These are phyloP conservation scores for Phlebopus sp. DNA, from an alignment of 1,284 basidiomycete species.

Conservation along the genomic window DNA sequence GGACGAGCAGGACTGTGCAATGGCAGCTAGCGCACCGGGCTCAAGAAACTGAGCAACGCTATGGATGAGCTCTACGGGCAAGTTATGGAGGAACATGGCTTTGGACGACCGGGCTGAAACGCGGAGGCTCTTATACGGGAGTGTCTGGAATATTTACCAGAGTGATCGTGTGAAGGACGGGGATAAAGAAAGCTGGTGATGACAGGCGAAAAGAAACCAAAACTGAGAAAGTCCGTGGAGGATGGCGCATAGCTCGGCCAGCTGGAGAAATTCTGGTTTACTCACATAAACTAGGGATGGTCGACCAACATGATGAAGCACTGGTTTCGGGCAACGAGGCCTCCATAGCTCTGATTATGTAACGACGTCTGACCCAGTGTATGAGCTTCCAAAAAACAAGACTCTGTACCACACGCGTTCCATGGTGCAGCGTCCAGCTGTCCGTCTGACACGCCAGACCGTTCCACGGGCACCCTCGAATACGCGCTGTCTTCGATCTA, in stretches of 20 bases:
- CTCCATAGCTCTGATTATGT: neutral
- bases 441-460: neutral
- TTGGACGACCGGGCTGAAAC: constrained; percentile 7
- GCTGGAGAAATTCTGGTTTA: constrained; percentile 7
- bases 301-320: constrained; percentile 3
- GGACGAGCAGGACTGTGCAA: constrained; percentile 43
- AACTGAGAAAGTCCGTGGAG: constrained; percentile 16
- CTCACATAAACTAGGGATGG: constrained; percentile 1
- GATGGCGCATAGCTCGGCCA: neutral
- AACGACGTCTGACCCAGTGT: no score
- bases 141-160: constrained; percentile 11
- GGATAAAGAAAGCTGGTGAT: no score
- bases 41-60: constrained; percentile 39
- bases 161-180: constrained; percentile 16
- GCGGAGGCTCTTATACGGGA: constrained; percentile 12
- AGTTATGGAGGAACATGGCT: constrained; percentile 35
- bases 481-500: constrained; percentile 8
- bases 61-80: constrained; percentile 58
- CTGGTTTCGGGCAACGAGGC: constrained; percentile 4
- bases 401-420: neutral
- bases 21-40: constrained; percentile 39
- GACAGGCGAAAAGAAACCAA: constrained; percentile 12
- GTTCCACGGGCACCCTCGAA: neutral
- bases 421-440: neutral
- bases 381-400: no score